A percentile compares a stretch with the other conserved stretches of the same genome.
phyloP scores from a whole-genome alignment of 1,284 basidiomycete genomes.

The Ustilago esculenta region DNA sequence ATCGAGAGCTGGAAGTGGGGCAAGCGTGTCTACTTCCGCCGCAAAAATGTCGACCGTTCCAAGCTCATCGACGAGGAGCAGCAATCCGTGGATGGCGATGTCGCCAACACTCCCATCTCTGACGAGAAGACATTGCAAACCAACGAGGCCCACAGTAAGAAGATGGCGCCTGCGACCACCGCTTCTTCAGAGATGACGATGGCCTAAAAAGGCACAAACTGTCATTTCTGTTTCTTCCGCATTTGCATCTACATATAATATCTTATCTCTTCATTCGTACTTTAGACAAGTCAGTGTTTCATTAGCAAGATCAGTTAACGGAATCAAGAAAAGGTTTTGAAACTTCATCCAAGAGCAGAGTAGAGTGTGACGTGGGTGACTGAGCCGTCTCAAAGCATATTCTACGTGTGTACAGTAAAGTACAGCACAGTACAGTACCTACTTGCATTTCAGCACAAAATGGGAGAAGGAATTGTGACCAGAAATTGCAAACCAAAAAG shows the following conservation, averaged over 20 bases:
- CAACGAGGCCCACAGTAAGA: constrained; percentile 23
- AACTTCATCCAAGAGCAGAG: too few species aligned
- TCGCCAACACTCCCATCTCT: not conserved
- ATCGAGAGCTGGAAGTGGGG: constrained; percentile 62
- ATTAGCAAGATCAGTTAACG: constrained; percentile 1
- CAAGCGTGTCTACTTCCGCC: constrained; percentile 56
- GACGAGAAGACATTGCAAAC: constrained; percentile 8
- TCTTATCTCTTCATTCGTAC: not conserved
- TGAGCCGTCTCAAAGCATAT: too few species aligned
- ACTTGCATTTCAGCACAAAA: too few species aligned
- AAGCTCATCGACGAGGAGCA: constrained; percentile 41
- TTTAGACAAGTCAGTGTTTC: constrained; percentile 4
- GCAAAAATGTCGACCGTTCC: constrained; percentile 12
- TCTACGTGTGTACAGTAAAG: too few species aligned
- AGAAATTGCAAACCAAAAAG: too few species aligned
- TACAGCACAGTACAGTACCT: too few species aligned
- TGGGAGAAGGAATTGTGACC: too few species aligned
- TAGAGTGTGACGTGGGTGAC: too few species aligned
- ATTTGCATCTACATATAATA: too few species aligned
- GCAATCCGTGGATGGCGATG: constrained; percentile 5
- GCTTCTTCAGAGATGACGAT: constrained; percentile 24
- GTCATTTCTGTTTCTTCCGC: too few species aligned
- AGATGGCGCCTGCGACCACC: constrained; percentile 25
- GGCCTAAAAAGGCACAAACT: constrained; percentile 6
- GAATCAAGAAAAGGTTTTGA: not conserved